Conservation (phyloP, 2,329 filamentous ascomycete species). For the Fusarium citri region DNA sequence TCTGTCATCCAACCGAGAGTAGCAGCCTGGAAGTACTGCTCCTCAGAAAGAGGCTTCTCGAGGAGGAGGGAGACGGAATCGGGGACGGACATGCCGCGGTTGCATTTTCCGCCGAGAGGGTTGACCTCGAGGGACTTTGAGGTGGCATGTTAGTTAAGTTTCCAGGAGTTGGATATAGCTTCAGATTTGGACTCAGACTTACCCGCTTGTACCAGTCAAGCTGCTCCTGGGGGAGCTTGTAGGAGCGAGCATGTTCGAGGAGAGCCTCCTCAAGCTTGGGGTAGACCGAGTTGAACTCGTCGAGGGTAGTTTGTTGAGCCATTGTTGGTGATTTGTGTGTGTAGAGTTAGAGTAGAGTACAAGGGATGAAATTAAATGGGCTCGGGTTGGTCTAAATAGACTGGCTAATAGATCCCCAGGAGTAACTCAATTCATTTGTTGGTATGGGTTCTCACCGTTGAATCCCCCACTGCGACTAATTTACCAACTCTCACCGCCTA, state of each 20-base stretch:
- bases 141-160: neutral
- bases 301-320: constrained; percentile 79
- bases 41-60: constrained; percentile 74
- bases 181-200: constrained; percentile 22
- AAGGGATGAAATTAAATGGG: neutral
- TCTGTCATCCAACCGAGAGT: constrained; percentile 98
- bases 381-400: neutral
- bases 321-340: constrained; percentile 54
- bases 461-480: constrained; percentile 15
- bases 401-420: neutral
- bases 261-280: constrained; percentile 86
- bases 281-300: constrained; percentile 92
- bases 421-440: neutral
- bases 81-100: constrained; percentile 97
- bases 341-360: neutral
- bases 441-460: constrained; percentile 3
- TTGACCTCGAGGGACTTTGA: constrained; percentile 79
- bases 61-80: constrained; percentile 88
- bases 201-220: constrained; percentile 90
- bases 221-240: constrained; percentile 84
- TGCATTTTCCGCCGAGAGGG: constrained; percentile 94
- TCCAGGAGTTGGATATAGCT: neutral
- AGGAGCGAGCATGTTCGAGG: constrained; percentile 79
- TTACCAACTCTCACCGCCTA: constrained; percentile 28
- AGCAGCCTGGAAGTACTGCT: constrained; percentile 89